Conservation (phyloP, 305 asterid genomes). For the Rubia peregrina region DNA sequence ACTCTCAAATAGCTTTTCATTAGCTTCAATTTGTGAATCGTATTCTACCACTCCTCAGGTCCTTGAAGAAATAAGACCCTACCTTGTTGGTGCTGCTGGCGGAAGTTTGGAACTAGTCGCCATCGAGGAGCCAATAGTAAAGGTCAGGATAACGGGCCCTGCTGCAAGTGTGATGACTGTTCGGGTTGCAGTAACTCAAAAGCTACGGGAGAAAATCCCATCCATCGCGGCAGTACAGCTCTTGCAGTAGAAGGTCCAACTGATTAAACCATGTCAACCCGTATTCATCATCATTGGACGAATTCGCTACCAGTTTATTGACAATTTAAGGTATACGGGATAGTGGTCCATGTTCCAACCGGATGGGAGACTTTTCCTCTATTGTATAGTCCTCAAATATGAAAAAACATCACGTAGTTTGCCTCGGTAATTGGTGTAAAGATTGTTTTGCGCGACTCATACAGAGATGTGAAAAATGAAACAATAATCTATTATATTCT, state of each 20-base stretch:
- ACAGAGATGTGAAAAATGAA: not conserved
- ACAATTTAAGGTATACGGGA: not conserved
- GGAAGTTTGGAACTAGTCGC: conserved; percentile 77
- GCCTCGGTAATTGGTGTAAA: not conserved
- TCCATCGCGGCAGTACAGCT: conserved; percentile 92
- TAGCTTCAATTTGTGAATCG: not conserved
- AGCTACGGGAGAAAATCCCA: conserved; percentile 86
- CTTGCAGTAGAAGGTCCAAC: conserved; percentile 37
- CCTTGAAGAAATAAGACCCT: conserved; percentile 91
- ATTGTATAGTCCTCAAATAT: conserved; percentile 7
- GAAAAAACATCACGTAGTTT: not conserved
- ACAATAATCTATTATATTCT: not conserved
- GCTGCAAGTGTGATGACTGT: conserved; percentile 97
- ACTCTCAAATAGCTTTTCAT: not conserved
- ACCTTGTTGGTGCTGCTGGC: conserved; percentile 86
- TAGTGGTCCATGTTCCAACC: not conserved
- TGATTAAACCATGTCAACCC: not conserved
- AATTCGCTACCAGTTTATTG: not conserved
- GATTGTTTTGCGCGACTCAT: not conserved
- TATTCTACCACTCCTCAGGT: conserved; percentile 37
- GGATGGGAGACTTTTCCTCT: not conserved
- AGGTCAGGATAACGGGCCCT: conserved; percentile 84
- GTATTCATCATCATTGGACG: not conserved
- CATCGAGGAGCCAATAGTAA: conserved; percentile 89
- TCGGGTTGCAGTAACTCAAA: conserved; percentile 94